phyloP scores from a whole-genome alignment of 768 basidiomycete species.

The Lepiota brunneoincarnata region DNA sequence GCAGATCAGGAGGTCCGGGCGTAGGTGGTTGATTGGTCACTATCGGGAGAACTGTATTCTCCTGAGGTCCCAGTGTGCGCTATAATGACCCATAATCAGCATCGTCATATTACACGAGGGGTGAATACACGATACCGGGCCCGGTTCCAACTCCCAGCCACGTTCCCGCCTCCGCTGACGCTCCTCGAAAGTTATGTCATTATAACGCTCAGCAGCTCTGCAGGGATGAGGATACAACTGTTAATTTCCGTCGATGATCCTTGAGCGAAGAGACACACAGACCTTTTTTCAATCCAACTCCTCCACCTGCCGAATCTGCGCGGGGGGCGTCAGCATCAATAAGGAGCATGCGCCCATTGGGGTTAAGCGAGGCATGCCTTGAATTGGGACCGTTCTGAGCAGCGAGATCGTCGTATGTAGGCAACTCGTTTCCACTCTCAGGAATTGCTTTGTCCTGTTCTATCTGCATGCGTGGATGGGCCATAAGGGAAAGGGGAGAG shows the following conservation, averaged over 20 bases:
- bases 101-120: background rate
- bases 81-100: background rate
- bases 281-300: slow-evolving; percentile 90
- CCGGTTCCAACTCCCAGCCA: slow-evolving; percentile 63
- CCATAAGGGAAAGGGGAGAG: background rate
- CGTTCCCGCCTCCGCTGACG: slow-evolving; percentile 52
- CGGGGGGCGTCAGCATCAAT: slow-evolving; percentile 7
- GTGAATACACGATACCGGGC: background rate
- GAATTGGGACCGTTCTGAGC: slow-evolving; percentile 79
- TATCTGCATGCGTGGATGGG: slow-evolving; percentile 25
- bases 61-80: background rate
- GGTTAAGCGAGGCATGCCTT: slow-evolving; percentile 40
- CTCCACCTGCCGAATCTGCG: slow-evolving; percentile 81
- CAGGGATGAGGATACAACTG: slow-evolving; percentile 8
- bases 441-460: slow-evolving; percentile 41
- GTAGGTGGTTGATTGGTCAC: slow-evolving; percentile 22
- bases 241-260: background rate
- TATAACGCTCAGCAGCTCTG: slow-evolving; percentile 84
- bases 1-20: slow-evolving; percentile 25
- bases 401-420: slow-evolving; percentile 80
- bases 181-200: slow-evolving; percentile 60
- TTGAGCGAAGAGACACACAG: slow-evolving; percentile 9
- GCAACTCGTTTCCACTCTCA: slow-evolving; percentile 52
- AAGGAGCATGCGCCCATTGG: slow-evolving; percentile 6
- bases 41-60: background rate